phyloP scores from a whole-genome alignment of 2,329 filamentous ascomycete genomes.

The Aspergillus sp. region DNA sequence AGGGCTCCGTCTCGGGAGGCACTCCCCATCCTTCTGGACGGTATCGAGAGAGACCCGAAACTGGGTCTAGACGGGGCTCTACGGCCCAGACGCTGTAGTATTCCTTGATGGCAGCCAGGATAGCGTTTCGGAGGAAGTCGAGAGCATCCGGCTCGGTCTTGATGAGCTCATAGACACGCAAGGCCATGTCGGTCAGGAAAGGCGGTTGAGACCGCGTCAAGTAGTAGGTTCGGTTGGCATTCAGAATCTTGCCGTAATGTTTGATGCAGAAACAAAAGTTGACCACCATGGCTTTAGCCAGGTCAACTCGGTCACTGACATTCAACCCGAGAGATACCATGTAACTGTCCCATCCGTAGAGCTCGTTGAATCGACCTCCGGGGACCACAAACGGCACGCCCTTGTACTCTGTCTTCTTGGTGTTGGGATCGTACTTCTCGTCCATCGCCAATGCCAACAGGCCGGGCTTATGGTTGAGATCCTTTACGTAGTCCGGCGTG shows the following conservation, averaged over 20 bases:
- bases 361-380: slow-evolving; percentile 93
- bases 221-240: slow-evolving; percentile 95
- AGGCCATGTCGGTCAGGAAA: slow-evolving; percentile 95
- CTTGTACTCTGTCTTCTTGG: slow-evolving; percentile 67
- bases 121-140: slow-evolving; percentile 77
- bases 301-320: slow-evolving; percentile 77
- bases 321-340: slow-evolving; percentile 93
- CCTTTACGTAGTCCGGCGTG: slow-evolving; percentile 75
- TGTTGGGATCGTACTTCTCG: slow-evolving; percentile 64
- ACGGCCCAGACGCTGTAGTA: slow-evolving; percentile 87
- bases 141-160: slow-evolving; percentile 76
- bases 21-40: slow-evolving; percentile 80
- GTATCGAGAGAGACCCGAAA: slow-evolving; percentile 80
- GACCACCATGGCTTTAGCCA: slow-evolving; percentile 90
- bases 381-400: slow-evolving; percentile 96
- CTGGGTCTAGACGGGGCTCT: slow-evolving; percentile 72
- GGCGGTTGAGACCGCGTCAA: slow-evolving; percentile 91
- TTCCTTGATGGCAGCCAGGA: slow-evolving; percentile 93
- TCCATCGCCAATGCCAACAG: slow-evolving; percentile 89
- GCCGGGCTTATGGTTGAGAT: slow-evolving; percentile 84
- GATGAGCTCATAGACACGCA: slow-evolving; percentile 91
- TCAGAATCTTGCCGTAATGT: slow-evolving; percentile 97
- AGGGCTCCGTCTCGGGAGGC: slow-evolving; percentile 85
- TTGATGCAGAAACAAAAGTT: slow-evolving; percentile 99
- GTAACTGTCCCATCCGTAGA: slow-evolving; percentile 99